A percentile compares a stretch with the other conserved stretches of the same genome.
phyloP scores from a whole-genome alignment of 495 filamentous ascomycete species.

The Penicillium subrubescens region DNA sequence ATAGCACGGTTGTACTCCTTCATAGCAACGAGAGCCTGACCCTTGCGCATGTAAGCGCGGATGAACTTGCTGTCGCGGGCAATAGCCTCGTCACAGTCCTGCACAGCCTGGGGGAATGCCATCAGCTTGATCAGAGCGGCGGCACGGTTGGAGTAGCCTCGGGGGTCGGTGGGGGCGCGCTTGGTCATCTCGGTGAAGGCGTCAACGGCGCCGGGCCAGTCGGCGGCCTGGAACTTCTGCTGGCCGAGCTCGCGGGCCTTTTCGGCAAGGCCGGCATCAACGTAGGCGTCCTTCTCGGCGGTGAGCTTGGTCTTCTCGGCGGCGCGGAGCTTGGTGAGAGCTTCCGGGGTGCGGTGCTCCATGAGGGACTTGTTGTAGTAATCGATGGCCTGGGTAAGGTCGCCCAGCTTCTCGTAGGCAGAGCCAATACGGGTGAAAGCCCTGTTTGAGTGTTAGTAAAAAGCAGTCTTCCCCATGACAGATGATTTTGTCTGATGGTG shows the following conservation, averaged over 20 bases:
- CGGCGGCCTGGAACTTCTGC: conserved; percentile 91
- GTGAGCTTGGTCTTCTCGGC: conserved; percentile 88
- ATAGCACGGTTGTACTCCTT: conserved; percentile 93
- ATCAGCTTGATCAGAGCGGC: conserved; percentile 96
- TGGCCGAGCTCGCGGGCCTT: conserved; percentile 94
- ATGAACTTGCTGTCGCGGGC: conserved; percentile 92
- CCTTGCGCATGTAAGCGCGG: conserved; percentile 92
- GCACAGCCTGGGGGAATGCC: conserved; percentile 88
- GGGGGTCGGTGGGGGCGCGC: conserved; percentile 87
- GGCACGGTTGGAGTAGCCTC: conserved; percentile 95
- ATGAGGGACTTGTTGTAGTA: conserved; percentile 92
- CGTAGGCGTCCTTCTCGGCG: conserved; percentile 74
- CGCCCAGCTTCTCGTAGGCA: conserved; percentile 84
- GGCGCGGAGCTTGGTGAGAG: conserved; percentile 88
- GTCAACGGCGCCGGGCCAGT: conserved; percentile 95
- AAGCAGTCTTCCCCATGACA: neutral
- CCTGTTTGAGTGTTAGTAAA: conserved; percentile 30
- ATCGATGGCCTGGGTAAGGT: conserved; percentile 79
- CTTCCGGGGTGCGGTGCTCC: conserved; percentile 94
- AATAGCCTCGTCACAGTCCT: conserved; percentile 90
- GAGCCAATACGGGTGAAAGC: conserved; percentile 88
- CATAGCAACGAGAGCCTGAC: conserved; percentile 92
- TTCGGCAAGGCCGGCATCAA: conserved; percentile 90
- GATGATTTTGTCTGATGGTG: neutral
- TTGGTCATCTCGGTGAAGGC: conserved; percentile 98